phyloP scores from a whole-genome alignment of 345 rosid species.

The Isatis tinctoria region DNA sequence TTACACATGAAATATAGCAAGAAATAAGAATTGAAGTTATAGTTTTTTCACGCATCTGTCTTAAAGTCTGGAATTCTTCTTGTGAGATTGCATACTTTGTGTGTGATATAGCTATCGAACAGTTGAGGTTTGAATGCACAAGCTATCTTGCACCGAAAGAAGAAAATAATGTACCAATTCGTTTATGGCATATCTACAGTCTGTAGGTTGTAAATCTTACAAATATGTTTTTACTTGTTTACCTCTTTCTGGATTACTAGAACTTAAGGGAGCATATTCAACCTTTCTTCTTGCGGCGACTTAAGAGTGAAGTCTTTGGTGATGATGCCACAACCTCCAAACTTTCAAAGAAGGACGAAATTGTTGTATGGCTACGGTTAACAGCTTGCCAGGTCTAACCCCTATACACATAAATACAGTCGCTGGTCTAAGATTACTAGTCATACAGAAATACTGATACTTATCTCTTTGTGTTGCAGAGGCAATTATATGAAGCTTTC shows the following conservation, averaged over 20 bases:
- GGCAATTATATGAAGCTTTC: slow-evolving; percentile 86
- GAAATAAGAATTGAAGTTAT: background rate
- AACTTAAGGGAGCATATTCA: slow-evolving; percentile 86
- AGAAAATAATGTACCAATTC: background rate
- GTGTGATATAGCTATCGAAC: background rate
- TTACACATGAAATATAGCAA: background rate
- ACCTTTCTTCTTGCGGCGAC: slow-evolving; percentile 89
- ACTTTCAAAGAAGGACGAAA: slow-evolving; percentile 85
- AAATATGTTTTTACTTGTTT: background rate
- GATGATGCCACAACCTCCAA: slow-evolving; percentile 51
- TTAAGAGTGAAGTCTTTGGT: slow-evolving; percentile 79
- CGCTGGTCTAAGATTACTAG: slow-evolving; percentile 3
- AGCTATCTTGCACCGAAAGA: background rate
- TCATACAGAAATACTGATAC: slow-evolving; percentile 13
- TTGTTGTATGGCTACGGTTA: slow-evolving; percentile 88
- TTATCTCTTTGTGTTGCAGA: slow-evolving; percentile 42
- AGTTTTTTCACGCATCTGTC: background rate
- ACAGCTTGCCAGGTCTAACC: slow-evolving; percentile 76
- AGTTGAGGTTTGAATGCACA: background rate
- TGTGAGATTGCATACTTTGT: background rate
- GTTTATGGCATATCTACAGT: background rate
- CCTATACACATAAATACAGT: background rate
- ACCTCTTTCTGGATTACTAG: slow-evolving; percentile 31
- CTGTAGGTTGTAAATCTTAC: slow-evolving; percentile 6
- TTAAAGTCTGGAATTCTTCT: background rate